Evolutionary conservation across 306 rosid genomes (phyloP), one percentile per base, ranked within the genome.

Genomic region (Vicia villosa): DNA sequence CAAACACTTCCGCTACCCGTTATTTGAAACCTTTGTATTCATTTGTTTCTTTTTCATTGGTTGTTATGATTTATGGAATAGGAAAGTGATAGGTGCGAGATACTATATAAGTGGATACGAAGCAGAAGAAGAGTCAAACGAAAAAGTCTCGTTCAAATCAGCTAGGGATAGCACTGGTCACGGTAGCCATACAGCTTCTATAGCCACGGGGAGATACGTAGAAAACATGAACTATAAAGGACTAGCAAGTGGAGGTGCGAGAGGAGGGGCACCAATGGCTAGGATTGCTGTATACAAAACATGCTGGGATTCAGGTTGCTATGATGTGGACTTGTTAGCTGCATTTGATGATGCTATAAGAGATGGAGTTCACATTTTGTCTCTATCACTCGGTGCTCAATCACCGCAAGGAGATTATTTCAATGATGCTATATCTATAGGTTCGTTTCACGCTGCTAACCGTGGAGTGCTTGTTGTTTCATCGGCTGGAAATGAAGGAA

Each of bases 271-370:
- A 58, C 88, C 94, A 2, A 65, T 83, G 89, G 89, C 96, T 6
- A 84, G 96, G 47, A 71, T 90, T 66, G 89, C 96, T 5, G 89
- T 86, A 32, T 87, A 90, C 78, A 90, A 90, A 73, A 77, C 96
- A 14, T 90, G 96, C 66, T 90, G 96, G 96, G 86, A 87, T 66
- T 80, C 96, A 3, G 96, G 96, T 30, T 87, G 96, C 80, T 90
- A 90, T 62, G 96, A 90, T 63, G 91, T 61, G 76, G 96, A 90
- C 77, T 72, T 90, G 71, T 73, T 90, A 47, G 94, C 94, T 20
- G 96, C 91, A 11, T 87, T 90, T 70, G 96, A 87, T 75, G 96
- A 90, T 73, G 96, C 96, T 16, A 87, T 87, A 65, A 75, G 89
- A 83, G 96, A 90, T 40, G 96, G 96, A 52, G 90, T 90, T 79